Conservation (phyloP, 2,329 filamentous ascomycete species). For the Aciculosporium take region DNA sequence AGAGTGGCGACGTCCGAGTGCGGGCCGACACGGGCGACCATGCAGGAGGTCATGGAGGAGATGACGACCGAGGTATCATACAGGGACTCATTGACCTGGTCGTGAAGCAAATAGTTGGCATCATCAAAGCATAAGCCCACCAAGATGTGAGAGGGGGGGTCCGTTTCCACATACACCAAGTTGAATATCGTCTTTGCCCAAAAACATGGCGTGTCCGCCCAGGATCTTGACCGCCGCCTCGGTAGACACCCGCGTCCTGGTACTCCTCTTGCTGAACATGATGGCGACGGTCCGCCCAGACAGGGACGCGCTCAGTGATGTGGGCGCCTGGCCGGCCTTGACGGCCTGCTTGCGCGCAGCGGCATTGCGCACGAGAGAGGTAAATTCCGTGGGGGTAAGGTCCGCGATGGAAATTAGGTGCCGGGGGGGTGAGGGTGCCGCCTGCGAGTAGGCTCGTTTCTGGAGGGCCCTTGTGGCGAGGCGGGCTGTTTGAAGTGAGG, state of each 20-base stretch:
- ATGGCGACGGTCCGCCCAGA: slow-evolving; percentile 74
- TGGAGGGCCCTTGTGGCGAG: slow-evolving; percentile 23
- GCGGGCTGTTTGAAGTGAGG: slow-evolving; percentile 19
- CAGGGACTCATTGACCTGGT: slow-evolving; percentile 82
- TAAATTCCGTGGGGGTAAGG: slow-evolving; percentile 65
- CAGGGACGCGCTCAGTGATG: slow-evolving; percentile 46
- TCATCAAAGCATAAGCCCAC: too few species aligned
- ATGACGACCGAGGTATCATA: slow-evolving; percentile 85
- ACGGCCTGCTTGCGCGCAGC: slow-evolving; percentile 59
- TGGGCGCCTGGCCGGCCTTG: slow-evolving; percentile 47
- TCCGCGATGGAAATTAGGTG: slow-evolving; percentile 89
- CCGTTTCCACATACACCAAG: slow-evolving; percentile 49
- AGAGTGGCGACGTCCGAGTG: slow-evolving; percentile 62
- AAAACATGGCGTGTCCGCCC: slow-evolving; percentile 90
- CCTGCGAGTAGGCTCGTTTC: slow-evolving; percentile 29
- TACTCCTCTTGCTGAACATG: slow-evolving; percentile 95
- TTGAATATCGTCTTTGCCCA: slow-evolving; percentile 92
- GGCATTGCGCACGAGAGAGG: slow-evolving; percentile 71
- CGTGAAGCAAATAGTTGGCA: too few species aligned
- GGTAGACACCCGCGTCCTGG: slow-evolving; percentile 82
- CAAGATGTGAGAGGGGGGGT: background rate
- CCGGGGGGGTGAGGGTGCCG: slow-evolving; percentile 38
- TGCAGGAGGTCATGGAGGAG: slow-evolving; percentile 80
- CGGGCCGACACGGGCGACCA: slow-evolving; percentile 64
- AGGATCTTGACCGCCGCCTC: slow-evolving; percentile 80